Evolutionary conservation across 768 basidiomycete genomes (phyloP).

Genomic region (Amyloporia xantha): DNA sequence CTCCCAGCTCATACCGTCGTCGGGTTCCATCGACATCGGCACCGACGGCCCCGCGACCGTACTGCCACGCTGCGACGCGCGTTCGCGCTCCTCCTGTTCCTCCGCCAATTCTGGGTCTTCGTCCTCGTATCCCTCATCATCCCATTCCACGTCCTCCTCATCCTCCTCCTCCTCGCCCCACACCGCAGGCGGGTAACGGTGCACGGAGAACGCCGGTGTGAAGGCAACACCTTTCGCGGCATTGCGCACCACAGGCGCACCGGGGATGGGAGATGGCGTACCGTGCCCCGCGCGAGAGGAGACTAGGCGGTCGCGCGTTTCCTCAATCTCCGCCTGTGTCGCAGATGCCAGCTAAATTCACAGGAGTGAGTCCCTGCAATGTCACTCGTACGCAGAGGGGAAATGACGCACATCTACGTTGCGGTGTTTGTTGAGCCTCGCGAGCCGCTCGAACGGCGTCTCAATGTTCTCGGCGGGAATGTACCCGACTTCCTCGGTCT

Average conservation of each 20-base stretch:
- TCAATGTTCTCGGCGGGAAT: constrained; percentile 99
- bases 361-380: too few relatives aligned
- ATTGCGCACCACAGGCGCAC: constrained; percentile 29
- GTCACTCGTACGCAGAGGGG: too few relatives aligned
- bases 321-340: constrained; percentile 58
- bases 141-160: constrained; percentile 54
- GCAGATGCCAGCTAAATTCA: constrained; percentile 71
- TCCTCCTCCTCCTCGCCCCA: constrained; percentile 74
- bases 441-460: constrained; percentile 94
- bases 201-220: constrained; percentile 56
- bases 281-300: constrained; percentile 37
- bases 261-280: constrained; percentile 46
- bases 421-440: constrained; percentile 91
- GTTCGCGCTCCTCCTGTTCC: constrained; percentile 43
- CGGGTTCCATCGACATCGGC: constrained; percentile 47
- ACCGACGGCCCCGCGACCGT: constrained; percentile 19
- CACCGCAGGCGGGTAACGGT: constrained; percentile 75
- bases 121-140: constrained; percentile 61
- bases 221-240: constrained; percentile 51
- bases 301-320: constrained; percentile 46
- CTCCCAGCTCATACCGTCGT: constrained; percentile 89
- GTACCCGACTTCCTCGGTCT: constrained; percentile 98
- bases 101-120: constrained; percentile 59
- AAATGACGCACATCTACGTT: constrained; percentile 96
- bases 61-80: constrained; percentile 21